Evolutionary conservation across 345 rosid species (phyloP).

Genomic region (Brassica rapa): DNA sequence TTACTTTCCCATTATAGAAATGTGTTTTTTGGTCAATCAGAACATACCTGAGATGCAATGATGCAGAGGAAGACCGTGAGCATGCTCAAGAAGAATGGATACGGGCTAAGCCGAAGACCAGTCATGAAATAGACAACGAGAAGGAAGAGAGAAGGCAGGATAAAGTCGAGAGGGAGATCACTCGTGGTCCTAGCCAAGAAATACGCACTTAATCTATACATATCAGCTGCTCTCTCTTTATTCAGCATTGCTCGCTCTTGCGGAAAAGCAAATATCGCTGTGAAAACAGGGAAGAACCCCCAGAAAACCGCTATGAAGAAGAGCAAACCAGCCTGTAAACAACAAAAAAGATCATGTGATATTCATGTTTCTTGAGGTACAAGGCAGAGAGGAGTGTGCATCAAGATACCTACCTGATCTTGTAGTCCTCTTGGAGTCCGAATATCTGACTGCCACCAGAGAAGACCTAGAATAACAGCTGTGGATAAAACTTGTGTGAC

Average conservation of each 20-base stretch:
- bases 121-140: constrained; percentile 95
- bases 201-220: constrained; percentile 92
- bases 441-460: constrained; percentile 92
- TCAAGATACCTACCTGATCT: constrained; percentile 67
- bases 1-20: neutral
- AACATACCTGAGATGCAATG: constrained; percentile 82
- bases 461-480: constrained; percentile 79
- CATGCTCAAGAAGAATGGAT: constrained; percentile 75
- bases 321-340: constrained; percentile 79
- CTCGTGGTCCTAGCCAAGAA: constrained; percentile 93
- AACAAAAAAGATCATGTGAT: neutral
- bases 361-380: neutral
- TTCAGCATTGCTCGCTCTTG: constrained; percentile 93
- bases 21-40: neutral
- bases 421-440: constrained; percentile 58
- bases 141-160: constrained; percentile 83
- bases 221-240: constrained; percentile 93
- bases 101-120: constrained; percentile 64
- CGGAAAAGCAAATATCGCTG: constrained; percentile 94
- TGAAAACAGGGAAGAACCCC: constrained; percentile 98
- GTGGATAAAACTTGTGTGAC: constrained; percentile 92
- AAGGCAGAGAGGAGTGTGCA: neutral
- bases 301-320: constrained; percentile 97
- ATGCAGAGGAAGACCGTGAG: constrained; percentile 84
- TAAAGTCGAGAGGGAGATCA: constrained; percentile 89